Conservation (phyloP, 176 grass and related monocot species). For the Panicum miliaceum region DNA sequence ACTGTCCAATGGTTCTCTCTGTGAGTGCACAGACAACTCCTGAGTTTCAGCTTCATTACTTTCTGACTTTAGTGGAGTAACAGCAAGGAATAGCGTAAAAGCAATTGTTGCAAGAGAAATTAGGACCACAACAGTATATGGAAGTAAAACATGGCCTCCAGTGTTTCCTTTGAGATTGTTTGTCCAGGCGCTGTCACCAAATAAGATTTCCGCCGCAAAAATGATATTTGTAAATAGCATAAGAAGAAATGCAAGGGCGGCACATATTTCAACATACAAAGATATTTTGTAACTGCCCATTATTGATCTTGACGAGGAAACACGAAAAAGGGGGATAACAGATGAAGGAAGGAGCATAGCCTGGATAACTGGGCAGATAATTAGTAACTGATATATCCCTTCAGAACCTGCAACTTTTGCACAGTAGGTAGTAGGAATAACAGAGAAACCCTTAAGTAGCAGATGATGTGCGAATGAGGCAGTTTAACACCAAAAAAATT, state of each 20-base stretch:
- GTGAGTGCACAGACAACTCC: slow-evolving; percentile 11
- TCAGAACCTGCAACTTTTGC: slow-evolving; percentile 65
- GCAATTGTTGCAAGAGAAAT: slow-evolving; percentile 61
- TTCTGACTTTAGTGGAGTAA: slow-evolving; percentile 77
- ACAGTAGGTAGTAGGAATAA: slow-evolving; percentile 59
- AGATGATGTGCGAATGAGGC: slow-evolving; percentile 50
- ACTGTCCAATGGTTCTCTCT: background rate
- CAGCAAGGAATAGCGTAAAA: slow-evolving; percentile 68
- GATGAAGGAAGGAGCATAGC: slow-evolving; percentile 80
- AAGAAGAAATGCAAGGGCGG: slow-evolving; percentile 66
- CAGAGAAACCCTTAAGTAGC: slow-evolving; percentile 57
- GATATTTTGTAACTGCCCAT: slow-evolving; percentile 74
- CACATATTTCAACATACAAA: slow-evolving; percentile 55
- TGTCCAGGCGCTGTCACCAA: slow-evolving; percentile 84
- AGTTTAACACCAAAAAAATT: slow-evolving; percentile 68
- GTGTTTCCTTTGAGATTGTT: slow-evolving; percentile 56
- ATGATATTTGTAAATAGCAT: slow-evolving; percentile 79
- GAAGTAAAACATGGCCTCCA: slow-evolving; percentile 48
- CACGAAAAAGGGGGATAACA: slow-evolving; percentile 70
- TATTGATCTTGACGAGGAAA: slow-evolving; percentile 72
- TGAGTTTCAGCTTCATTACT: slow-evolving; percentile 60
- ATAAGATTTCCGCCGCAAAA: slow-evolving; percentile 71
- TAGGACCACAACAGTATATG: slow-evolving; percentile 55
- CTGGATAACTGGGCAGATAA: slow-evolving; percentile 76
- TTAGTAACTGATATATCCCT: slow-evolving; percentile 73